These are phyloP conservation scores for Camellia lanceoleosa DNA, from an alignment of 148 eudicot genomes.

Conservation along the genomic window DNA sequence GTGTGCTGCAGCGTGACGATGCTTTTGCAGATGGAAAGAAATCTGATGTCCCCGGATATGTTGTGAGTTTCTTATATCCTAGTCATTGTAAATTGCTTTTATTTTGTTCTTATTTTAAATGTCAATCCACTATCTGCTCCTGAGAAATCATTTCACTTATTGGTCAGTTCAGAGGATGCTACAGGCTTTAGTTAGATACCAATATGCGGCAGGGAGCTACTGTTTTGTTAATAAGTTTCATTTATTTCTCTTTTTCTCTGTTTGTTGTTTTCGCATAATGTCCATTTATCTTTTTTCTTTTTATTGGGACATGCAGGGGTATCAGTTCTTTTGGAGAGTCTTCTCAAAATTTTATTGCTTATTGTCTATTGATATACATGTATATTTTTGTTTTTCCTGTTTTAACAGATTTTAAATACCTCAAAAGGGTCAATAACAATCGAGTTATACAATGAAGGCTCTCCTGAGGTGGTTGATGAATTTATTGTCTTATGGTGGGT, in stretches of 20 bases:
- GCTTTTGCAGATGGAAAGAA: slow-evolving; percentile 44
- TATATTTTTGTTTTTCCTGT: background rate
- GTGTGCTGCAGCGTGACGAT: slow-evolving; percentile 41
- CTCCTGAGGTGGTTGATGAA: slow-evolving; percentile 75
- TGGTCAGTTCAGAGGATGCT: background rate
- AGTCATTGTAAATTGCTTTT: slow-evolving; percentile 15
- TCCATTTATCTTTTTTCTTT: no score
- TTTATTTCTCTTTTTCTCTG: no score
- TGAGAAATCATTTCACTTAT: background rate
- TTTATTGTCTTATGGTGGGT: slow-evolving; percentile 80
- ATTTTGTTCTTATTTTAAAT: background rate
- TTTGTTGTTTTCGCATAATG: no score
- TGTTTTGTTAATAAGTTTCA: no score
- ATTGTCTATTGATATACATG: slow-evolving; percentile 1
- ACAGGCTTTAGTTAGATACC: background rate
- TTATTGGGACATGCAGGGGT: no score
- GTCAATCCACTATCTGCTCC: background rate
- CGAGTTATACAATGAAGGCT: slow-evolving; percentile 82
- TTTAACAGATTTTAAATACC: slow-evolving; percentile 61
- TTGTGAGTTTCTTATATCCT: slow-evolving; percentile 54
- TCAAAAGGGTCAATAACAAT: slow-evolving; percentile 81
- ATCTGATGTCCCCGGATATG: slow-evolving; percentile 62
- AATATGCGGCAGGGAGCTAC: slow-evolving; percentile 10
- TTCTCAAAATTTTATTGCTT: background rate
- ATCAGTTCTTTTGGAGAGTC: no score